Evolutionary conservation across 148 eudicot genomes (phyloP).

Genomic region (Rhododendron simsii): DNA sequence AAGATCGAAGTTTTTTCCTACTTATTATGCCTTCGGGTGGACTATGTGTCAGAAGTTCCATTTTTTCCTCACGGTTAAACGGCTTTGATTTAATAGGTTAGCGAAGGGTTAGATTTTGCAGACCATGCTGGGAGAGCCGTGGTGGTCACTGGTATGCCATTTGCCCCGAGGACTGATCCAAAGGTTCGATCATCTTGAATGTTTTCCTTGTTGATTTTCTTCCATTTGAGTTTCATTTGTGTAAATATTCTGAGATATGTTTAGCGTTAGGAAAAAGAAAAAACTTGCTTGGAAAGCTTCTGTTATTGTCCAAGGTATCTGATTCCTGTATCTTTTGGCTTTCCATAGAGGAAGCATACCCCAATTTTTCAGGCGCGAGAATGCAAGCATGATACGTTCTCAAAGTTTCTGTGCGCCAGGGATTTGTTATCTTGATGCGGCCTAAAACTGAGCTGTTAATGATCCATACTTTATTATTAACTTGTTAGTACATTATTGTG

Average conservation of each 20-base stretch:
- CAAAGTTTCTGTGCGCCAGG: neutral
- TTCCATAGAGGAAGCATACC: neutral
- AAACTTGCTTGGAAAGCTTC: neutral
- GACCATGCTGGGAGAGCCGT: conserved; percentile 97
- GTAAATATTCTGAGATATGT: neutral
- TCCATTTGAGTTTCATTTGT: neutral
- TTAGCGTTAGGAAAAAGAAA: neutral
- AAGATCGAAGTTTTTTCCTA: neutral
- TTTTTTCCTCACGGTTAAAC: neutral
- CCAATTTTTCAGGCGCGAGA: neutral
- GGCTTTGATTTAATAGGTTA: conserved; percentile 45
- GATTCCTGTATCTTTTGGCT: neutral
- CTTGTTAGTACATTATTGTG: neutral
- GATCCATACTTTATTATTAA: neutral
- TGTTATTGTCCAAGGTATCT: neutral
- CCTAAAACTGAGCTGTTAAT: neutral
- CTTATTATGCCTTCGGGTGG: neutral
- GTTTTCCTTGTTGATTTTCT: conserved; percentile 1
- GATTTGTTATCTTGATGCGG: neutral
- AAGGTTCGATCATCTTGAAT: conserved; percentile 49
- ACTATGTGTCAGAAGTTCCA: neutral
- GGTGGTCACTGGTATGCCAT: conserved; percentile 85
- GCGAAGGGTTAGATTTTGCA: conserved; percentile 98
- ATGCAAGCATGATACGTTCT: neutral
- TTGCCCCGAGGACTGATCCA: conserved; percentile 77